Base-by-base conservation (phyloP, 495 filamentous ascomycete genomes). In the Aspergillus mulundensis region DNA sequence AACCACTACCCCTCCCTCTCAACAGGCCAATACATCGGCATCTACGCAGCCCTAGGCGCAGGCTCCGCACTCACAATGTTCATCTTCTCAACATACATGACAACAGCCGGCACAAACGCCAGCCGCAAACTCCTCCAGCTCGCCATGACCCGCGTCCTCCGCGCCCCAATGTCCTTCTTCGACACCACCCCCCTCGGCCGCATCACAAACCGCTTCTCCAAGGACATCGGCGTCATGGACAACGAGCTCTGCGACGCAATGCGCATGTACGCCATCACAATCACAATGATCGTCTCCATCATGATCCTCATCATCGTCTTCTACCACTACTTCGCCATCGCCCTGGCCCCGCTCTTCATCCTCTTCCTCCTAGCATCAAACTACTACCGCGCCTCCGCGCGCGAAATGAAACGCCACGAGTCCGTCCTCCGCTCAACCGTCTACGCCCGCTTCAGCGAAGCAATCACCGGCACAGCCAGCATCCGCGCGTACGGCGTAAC, bases 151-250 rank as follows among this genome's bases (percentile, higher is more conserved):
- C 82, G 87, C 41, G 88, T 91, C 0, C 77, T 98, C 39, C 82
- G 91, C 45, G 93, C 94, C 0, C 94, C 94, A 0, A 95, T 97
- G 91, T 86, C 87, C 4, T 97, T 97, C 77, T 97, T 97, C 75
- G 94, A 97, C 61, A 97, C 93, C 0, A 98, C 94, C 0, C 94
- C 94, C 1, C 75, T 97, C 0, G 94, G 94, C n/a, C 86, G 94
- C 21, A 96, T 98, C 66, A 94, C 91, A 8, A 98, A 97, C 66
- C 88, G 94, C 19, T 98, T 98, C 73, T 93, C 91, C 3, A 90
- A 92, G 63, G 94, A 98, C 69, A 86, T 97, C 43, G 88, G 95
- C 63, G 87, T 88, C 30, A 95, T 98, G 91, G 94, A 98, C 69
- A 97, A 96, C 67, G 91, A 83, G 41, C 77, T 97, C 8, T 86